phyloP scores from a whole-genome alignment of 768 basidiomycete species.

The Hortiboletus campestris region DNA sequence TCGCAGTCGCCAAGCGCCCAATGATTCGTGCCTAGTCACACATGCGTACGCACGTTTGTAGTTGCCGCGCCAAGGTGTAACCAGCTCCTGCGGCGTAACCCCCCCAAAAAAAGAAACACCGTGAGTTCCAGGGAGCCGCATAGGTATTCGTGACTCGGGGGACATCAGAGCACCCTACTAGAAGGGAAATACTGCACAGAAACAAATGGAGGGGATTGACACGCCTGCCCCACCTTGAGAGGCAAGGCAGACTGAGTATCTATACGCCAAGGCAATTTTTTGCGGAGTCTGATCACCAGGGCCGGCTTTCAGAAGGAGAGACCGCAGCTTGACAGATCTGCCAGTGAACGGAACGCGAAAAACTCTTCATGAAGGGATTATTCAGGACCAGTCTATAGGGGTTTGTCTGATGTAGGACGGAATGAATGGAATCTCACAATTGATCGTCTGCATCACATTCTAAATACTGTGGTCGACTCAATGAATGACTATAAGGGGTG shows the following conservation, averaged over 20 bases:
- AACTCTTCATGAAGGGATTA: slow-evolving; percentile 49
- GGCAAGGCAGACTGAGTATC: too few relatives aligned
- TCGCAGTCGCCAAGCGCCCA: background rate
- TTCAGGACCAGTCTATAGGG: slow-evolving; percentile 3
- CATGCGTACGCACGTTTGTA: background rate
- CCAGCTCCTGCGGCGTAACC: background rate
- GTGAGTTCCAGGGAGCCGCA: too few relatives aligned
- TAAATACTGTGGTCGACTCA: slow-evolving; percentile 50
- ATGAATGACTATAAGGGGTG: slow-evolving; percentile 1
- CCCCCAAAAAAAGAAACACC: too few relatives aligned
- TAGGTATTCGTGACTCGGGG: too few relatives aligned
- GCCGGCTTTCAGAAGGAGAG: slow-evolving; percentile 81
- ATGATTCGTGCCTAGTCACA: background rate
- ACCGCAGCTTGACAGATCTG: slow-evolving; percentile 76
- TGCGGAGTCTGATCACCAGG: slow-evolving; percentile 75
- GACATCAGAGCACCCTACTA: too few relatives aligned
- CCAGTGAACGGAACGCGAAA: slow-evolving; percentile 85
- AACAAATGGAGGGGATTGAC: too few relatives aligned
- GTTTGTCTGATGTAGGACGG: background rate
- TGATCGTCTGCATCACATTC: slow-evolving; percentile 93
- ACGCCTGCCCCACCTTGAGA: too few relatives aligned
- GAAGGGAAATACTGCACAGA: too few relatives aligned
- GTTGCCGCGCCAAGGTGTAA: background rate
- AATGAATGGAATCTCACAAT: slow-evolving; percentile 47
- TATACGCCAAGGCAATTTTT: slow-evolving; percentile 70